Evolutionary conservation across 352 stramenopile genomes (phyloP).

Genomic region (Thraustochytrium striatum): DNA sequence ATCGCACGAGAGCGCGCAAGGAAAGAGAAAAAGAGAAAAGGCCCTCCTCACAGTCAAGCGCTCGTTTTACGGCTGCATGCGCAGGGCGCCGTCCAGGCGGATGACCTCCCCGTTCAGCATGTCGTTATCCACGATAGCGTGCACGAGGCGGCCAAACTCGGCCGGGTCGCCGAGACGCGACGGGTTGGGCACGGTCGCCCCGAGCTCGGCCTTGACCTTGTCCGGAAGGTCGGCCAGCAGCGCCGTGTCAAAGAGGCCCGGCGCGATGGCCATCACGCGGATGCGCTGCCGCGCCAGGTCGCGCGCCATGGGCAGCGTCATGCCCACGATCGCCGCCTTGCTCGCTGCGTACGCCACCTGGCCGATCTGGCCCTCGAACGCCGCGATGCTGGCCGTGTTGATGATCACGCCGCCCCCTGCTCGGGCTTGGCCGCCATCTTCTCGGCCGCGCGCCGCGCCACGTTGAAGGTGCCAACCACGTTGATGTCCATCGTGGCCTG

Average conservation of each 20-base stretch:
- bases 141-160: conserved; percentile 90
- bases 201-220: conserved; percentile 87
- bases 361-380: conserved; percentile 93
- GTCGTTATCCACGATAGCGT: conserved; percentile 90
- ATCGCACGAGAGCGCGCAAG: too few species aligned
- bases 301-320: conserved; percentile 92
- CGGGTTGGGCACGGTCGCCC: conserved; percentile 89
- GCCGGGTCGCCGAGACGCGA: conserved; percentile 72
- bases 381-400: conserved; percentile 95
- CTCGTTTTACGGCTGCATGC: neutral
- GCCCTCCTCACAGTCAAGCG: too few species aligned
- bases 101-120: too few species aligned
- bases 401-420: conserved; percentile 92
- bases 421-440: conserved; percentile 59
- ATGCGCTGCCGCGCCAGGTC: conserved; percentile 88
- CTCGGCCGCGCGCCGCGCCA: conserved; percentile 86
- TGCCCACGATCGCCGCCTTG: conserved; percentile 90
- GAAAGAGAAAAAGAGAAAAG: too few species aligned
- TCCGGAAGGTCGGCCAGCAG: conserved; percentile 88
- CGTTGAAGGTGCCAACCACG: conserved; percentile 94
- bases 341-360: conserved; percentile 93
- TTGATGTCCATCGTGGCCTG: conserved; percentile 90
- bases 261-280: conserved; percentile 92
- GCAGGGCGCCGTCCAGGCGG: neutral
- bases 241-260: conserved; percentile 91